Percentiles rank a stretch among this genome's conserved stretches.
These are phyloP conservation scores for Pythium biforme DNA, from an alignment of 352 stramenopile species.

Conservation along the genomic window DNA sequence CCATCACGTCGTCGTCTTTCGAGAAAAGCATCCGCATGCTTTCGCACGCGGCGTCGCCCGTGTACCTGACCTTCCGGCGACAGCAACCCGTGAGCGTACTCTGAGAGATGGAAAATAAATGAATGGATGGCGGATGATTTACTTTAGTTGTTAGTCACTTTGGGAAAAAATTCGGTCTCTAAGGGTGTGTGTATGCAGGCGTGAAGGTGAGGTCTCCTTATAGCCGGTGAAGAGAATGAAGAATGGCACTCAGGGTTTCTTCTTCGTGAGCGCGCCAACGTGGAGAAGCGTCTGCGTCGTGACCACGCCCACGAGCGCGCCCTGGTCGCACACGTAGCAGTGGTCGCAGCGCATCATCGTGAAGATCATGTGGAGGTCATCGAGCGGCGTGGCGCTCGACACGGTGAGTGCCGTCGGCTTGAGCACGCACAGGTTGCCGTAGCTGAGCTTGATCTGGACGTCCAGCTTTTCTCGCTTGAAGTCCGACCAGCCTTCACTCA, in stretches of 20 bases:
- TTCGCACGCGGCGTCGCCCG: conserved; percentile 68
- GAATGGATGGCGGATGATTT: conserved; percentile 4
- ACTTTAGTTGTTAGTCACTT: conserved; percentile 15
- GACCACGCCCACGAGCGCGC: conserved; percentile 78
- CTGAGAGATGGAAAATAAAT: conserved; percentile 29
- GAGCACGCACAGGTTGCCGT: conserved; percentile 58
- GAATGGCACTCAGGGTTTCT: not conserved
- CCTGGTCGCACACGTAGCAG: conserved; percentile 87
- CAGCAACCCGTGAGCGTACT: conserved; percentile 61
- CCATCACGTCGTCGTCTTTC: conserved; percentile 82
- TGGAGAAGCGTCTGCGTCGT: conserved; percentile 73
- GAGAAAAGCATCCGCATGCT: conserved; percentile 87
- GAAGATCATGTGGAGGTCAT: conserved; percentile 91
- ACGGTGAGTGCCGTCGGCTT: conserved; percentile 81
- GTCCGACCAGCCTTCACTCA: conserved; percentile 69
- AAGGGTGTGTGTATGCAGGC: not conserved
- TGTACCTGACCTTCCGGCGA: conserved; percentile 83
- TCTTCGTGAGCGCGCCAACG: conserved; percentile 28
- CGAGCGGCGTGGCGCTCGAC: conserved; percentile 72
- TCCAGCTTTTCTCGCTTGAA: conserved; percentile 61
- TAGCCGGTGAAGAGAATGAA: not conserved
- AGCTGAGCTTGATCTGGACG: conserved; percentile 65
- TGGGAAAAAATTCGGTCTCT: not conserved
- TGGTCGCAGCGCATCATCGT: conserved; percentile 88
- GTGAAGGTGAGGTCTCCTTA: not conserved